phyloP scores from a whole-genome alignment of 2,329 filamentous ascomycete species.

The Eurotiales sp. region DNA sequence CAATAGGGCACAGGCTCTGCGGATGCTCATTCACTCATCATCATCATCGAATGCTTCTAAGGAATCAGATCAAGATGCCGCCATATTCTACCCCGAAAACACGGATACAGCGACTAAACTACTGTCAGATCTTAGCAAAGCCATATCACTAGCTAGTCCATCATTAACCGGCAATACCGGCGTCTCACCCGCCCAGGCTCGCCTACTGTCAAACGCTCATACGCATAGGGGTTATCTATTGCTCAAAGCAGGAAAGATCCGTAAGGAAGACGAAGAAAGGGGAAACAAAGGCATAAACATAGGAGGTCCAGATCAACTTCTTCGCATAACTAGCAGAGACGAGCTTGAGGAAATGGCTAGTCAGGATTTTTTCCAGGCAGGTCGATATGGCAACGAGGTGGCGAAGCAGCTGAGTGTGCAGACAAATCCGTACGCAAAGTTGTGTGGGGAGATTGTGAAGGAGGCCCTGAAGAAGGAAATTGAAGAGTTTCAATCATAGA shows the following conservation, averaged over 20 bases:
- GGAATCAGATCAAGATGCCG: constrained; percentile 11
- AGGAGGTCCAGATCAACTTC: constrained; percentile 28
- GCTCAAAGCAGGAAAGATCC: constrained; percentile 33
- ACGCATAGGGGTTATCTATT: constrained; percentile 51
- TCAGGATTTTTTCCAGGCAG: constrained; percentile 52
- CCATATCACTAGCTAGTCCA: constrained; percentile 46
- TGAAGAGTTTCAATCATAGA: constrained; percentile 23
- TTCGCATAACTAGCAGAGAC: constrained; percentile 28
- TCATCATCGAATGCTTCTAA: not conserved
- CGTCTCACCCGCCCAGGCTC: constrained; percentile 45
- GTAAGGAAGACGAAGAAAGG: constrained; percentile 15
- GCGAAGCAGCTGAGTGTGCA: constrained; percentile 56
- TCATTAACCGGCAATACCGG: constrained; percentile 29
- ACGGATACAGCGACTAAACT: constrained; percentile 22
- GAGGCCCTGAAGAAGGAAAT: constrained; percentile 57
- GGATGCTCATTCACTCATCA: constrained; percentile 33
- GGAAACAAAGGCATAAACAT: not conserved
- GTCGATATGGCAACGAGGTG: constrained; percentile 54
- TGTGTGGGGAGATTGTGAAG: constrained; percentile 60
- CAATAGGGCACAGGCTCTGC: constrained; percentile 52
- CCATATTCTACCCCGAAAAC: constrained; percentile 24
- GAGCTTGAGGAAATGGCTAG: constrained; percentile 55
- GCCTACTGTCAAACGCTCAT: constrained; percentile 51
- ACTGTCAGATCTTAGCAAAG: constrained; percentile 36
- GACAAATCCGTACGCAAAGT: constrained; percentile 61